Conservation (phyloP, 768 basidiomycete species). For the Pisolithus albus region DNA sequence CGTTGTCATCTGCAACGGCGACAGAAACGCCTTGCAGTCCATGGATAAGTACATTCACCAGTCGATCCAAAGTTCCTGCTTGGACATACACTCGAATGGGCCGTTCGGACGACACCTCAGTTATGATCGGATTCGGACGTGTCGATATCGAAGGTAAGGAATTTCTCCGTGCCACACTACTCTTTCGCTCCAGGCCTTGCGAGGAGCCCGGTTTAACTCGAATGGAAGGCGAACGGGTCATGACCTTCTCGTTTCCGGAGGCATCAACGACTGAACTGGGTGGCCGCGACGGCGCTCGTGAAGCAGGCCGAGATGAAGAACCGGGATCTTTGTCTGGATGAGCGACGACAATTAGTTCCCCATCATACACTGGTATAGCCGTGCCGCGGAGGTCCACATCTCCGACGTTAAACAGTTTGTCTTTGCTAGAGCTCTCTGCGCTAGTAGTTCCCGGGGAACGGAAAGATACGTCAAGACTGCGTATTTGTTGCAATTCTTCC, state of each 20-base stretch:
- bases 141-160: slow-evolving; percentile 75
- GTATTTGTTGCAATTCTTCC: slow-evolving; percentile 55
- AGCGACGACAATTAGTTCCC: slow-evolving; percentile 67
- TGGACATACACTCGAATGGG: slow-evolving; percentile 72
- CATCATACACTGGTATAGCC: slow-evolving; percentile 65
- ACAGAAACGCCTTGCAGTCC: slow-evolving; percentile 74
- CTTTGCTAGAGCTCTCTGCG: slow-evolving; percentile 12
- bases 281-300: slow-evolving; percentile 61
- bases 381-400: slow-evolving; percentile 54
- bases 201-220: slow-evolving; percentile 68
- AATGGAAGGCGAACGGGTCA: slow-evolving; percentile 64
- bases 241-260: slow-evolving; percentile 30
- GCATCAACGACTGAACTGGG: slow-evolving; percentile 53
- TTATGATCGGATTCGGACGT: slow-evolving; percentile 47
- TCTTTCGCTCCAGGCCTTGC: slow-evolving; percentile 67
- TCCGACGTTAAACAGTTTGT: slow-evolving; percentile 30
- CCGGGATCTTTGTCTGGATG: slow-evolving; percentile 44
- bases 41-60: slow-evolving; percentile 71
- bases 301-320: slow-evolving; percentile 48
- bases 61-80: slow-evolving; percentile 67
- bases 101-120: slow-evolving; percentile 62
- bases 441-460: slow-evolving; percentile 21
- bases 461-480: slow-evolving; percentile 41
- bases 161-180: slow-evolving; percentile 65
- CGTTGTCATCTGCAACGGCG: slow-evolving; percentile 80